Percentiles rank a stretch among this genome's conserved stretches.
phyloP scores from a whole-genome alignment of 1,139 yeast species.

The Candida glucosophila region DNA sequence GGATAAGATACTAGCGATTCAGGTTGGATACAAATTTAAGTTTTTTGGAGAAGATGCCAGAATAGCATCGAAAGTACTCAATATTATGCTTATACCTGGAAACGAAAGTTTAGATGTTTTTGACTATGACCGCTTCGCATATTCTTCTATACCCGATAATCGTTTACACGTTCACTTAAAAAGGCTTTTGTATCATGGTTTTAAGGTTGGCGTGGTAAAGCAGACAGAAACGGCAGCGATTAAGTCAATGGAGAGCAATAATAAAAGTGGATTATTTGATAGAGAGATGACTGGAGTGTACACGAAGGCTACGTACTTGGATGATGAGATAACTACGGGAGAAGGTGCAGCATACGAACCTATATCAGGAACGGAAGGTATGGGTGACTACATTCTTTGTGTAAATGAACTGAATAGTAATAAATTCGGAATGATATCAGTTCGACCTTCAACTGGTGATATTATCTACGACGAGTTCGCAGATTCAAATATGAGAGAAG shows the following conservation, averaged over 20 bases:
- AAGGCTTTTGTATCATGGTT: slow-evolving; percentile 51
- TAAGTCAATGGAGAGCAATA: slow-evolving; percentile 38
- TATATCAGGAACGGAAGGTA: slow-evolving; percentile 10
- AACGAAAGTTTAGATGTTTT: slow-evolving; percentile 35
- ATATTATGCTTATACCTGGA: slow-evolving; percentile 68
- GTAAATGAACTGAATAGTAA: slow-evolving; percentile 11
- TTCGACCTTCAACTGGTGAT: slow-evolving; percentile 74
- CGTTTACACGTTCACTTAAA: slow-evolving; percentile 69
- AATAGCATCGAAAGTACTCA: slow-evolving; percentile 53
- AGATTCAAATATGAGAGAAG: slow-evolving; percentile 45
- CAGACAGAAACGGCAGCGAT: slow-evolving; percentile 79
- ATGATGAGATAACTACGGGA: slow-evolving; percentile 36
- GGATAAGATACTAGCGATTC: slow-evolving; percentile 69
- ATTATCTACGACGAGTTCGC: slow-evolving; percentile 60
- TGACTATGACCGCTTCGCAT: slow-evolving; percentile 58
- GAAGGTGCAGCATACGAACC: slow-evolving; percentile 6
- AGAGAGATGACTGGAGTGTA: slow-evolving; percentile 65
- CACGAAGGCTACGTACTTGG: slow-evolving; percentile 79
- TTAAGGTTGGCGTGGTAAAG: slow-evolving; percentile 79
- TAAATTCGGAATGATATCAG: slow-evolving; percentile 48
- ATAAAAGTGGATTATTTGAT: slow-evolving; percentile 48
- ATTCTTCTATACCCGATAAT: slow-evolving; percentile 77
- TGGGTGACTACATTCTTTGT: slow-evolving; percentile 22
- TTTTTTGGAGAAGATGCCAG: slow-evolving; percentile 81
- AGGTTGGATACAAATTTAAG: slow-evolving; percentile 87